Conservation (phyloP, 306 rosid genomes). For the Corylus avellana region DNA sequence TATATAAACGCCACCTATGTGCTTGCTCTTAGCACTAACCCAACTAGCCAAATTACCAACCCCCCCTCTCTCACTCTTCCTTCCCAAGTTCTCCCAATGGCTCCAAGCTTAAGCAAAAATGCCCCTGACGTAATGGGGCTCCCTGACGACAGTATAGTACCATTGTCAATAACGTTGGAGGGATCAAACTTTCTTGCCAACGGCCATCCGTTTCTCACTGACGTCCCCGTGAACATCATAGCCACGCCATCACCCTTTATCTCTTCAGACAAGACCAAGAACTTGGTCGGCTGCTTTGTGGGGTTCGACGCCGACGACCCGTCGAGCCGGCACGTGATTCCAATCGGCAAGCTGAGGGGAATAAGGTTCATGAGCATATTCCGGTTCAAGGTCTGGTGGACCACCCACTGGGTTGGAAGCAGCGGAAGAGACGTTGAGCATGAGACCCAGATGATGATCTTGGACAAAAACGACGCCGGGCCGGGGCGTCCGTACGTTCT, state of each 20-base stretch:
- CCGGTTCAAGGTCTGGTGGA: conserved; percentile 81
- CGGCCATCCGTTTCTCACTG: conserved; percentile 52
- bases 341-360: conserved; percentile 47
- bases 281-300: conserved; percentile 47
- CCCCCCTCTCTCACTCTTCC: background rate
- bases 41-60: background rate
- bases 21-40: background rate
- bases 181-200: conserved; percentile 50
- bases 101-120: conserved; percentile 53
- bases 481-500: conserved; percentile 55
- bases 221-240: conserved; percentile 51
- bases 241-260: conserved; percentile 35
- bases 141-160: background rate
- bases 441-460: conserved; percentile 63
- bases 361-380: conserved; percentile 60
- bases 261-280: conserved; percentile 8
- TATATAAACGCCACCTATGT: conserved; percentile 5
- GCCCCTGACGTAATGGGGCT: conserved; percentile 12
- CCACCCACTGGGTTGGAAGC: conserved; percentile 62
- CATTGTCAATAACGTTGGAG: conserved; percentile 38
- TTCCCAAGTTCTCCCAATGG: conserved; percentile 33
- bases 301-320: conserved; percentile 51
- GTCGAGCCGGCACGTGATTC: conserved; percentile 41
- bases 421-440: conserved; percentile 50
- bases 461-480: conserved; percentile 32